A percentile compares a stretch with the other conserved stretches of the same genome.
phyloP scores from a whole-genome alignment of 2,329 filamentous ascomycete species.

The Neopestalotiopsis rosae region DNA sequence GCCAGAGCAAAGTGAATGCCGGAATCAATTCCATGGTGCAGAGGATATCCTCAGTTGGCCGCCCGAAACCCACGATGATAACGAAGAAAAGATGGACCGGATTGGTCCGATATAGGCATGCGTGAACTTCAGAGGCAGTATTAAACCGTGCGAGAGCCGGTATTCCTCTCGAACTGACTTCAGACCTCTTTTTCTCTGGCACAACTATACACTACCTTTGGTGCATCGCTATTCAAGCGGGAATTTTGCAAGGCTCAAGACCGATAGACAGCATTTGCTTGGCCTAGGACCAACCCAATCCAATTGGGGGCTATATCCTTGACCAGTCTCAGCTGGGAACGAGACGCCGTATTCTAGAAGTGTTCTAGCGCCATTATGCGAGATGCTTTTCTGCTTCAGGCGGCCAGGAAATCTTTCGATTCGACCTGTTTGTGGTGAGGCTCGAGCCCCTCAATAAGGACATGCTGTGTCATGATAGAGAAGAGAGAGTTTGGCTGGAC shows the following conservation, averaged over 20 bases:
- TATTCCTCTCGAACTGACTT: background rate
- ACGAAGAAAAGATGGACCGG: background rate
- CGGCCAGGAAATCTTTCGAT: background rate
- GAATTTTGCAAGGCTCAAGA: background rate
- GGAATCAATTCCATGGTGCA: background rate
- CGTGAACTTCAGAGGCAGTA: background rate
- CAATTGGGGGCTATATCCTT: background rate
- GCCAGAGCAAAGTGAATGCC: background rate
- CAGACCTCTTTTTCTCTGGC: background rate
- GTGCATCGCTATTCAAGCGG: background rate
- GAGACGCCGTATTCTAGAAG: conserved; percentile 2
- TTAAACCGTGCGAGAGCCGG: background rate
- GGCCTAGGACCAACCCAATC: background rate
- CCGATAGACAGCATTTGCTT: background rate
- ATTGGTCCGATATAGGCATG: background rate
- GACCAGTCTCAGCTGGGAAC: background rate
- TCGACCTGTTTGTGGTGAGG: background rate
- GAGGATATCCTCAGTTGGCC: background rate
- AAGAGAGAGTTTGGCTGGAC: background rate
- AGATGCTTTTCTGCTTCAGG: background rate
- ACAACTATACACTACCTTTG: background rate
- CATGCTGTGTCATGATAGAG: background rate
- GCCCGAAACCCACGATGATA: background rate
- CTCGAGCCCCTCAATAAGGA: background rate
- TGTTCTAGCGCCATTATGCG: conserved; percentile 3